These are phyloP conservation scores for Pelargonium citronellum DNA, from an alignment of 441 rosid genomes.

Conservation along the genomic window DNA sequence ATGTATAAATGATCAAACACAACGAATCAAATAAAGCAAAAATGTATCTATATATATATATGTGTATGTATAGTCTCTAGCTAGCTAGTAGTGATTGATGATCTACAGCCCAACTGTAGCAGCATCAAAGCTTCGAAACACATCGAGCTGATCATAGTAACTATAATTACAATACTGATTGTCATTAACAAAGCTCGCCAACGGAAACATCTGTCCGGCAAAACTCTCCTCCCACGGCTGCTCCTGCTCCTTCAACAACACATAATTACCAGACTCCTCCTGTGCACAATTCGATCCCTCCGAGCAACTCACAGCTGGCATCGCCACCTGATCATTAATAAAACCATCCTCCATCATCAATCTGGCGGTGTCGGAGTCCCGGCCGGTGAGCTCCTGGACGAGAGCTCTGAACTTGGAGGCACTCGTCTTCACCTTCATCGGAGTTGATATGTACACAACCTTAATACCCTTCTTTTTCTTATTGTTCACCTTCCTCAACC, in stretches of 20 bases:
- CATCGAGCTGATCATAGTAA: neutral
- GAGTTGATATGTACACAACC: conserved; percentile 78
- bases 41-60: too few relatives aligned
- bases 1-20: too few relatives aligned
- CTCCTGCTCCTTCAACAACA: neutral
- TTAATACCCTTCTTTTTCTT: conserved; percentile 37
- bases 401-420: conserved; percentile 69
- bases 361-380: conserved; percentile 46
- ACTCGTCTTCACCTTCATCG: conserved; percentile 63
- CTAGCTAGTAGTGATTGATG: too few relatives aligned
- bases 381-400: conserved; percentile 83
- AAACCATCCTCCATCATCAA: conserved; percentile 3
- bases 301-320: neutral
- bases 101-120: too few relatives aligned
- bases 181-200: neutral
- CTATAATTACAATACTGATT: neutral
- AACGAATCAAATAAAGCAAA: too few relatives aligned
- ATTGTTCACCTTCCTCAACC: conserved; percentile 17
- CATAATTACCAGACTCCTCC: neutral
- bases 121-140: neutral
- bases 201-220: neutral
- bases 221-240: conserved; percentile 1
- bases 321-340: neutral
- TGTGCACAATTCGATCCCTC: neutral
- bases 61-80: too few relatives aligned